phyloP scores from a whole-genome alignment of 2,329 filamentous ascomycete species.

The Pestalotiopsis sp. region DNA sequence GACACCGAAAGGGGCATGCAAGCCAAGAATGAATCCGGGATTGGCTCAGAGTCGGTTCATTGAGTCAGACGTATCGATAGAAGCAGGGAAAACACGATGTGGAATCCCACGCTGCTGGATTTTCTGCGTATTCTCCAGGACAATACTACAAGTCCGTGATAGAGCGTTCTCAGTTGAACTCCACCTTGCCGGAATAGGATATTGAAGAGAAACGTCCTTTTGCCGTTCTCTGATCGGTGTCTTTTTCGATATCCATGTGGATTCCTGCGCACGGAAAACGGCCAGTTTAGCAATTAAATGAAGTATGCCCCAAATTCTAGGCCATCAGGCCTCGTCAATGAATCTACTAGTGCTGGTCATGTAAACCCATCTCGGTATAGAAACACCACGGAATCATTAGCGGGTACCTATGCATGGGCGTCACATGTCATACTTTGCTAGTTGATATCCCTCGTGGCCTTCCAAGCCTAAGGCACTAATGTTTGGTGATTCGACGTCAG shows the following conservation, averaged over 20 bases:
- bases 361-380: not conserved
- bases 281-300: too few relatives aligned
- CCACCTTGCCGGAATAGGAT: not conserved
- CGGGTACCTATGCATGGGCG: not conserved
- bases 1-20: not conserved
- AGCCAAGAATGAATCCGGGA: not conserved
- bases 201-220: not conserved
- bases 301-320: not conserved
- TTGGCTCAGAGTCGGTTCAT: not conserved
- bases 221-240: not conserved
- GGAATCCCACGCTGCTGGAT: not conserved
- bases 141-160: not conserved
- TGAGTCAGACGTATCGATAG: not conserved
- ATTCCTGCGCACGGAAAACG: not conserved
- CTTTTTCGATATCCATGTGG: not conserved
- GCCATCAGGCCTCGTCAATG: not conserved
- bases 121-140: not conserved
- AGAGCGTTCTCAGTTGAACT: not conserved
- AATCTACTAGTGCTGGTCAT: not conserved
- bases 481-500: too few relatives aligned
- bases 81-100: not conserved
- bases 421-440: not conserved
- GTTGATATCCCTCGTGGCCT: not conserved
- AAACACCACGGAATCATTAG: not conserved
- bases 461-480: too few relatives aligned